These are phyloP conservation scores for Dendrobium huoshanense DNA, from an alignment of 106 monocot species.

Conservation along the genomic window DNA sequence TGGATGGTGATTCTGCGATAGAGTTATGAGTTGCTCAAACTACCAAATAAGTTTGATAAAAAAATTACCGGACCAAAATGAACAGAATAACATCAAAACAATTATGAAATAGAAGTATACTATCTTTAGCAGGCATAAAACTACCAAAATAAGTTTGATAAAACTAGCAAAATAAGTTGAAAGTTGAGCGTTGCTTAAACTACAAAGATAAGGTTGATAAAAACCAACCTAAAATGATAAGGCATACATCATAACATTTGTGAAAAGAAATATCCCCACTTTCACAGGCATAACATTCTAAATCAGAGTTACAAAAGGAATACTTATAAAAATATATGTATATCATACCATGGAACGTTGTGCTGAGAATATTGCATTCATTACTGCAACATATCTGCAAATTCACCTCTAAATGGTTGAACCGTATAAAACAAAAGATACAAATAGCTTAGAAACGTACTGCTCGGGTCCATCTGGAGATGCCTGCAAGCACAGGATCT, in stretches of 20 bases:
- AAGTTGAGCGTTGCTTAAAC: too few relatives aligned
- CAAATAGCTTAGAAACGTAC: conserved; percentile 36
- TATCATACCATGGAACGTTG: conserved; percentile 75
- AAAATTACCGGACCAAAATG: neutral
- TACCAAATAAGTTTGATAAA: neutral
- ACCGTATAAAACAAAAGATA: conserved; percentile 8
- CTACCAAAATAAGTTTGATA: neutral
- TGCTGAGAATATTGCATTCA: conserved; percentile 99
- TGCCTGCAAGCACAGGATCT: conserved; percentile 97
- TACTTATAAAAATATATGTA: neutral
- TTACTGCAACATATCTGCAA: conserved; percentile 96
- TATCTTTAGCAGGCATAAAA: neutral
- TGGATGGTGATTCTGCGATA: neutral
- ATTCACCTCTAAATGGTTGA: conserved; percentile 18
- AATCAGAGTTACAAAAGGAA: neutral
- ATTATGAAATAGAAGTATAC: neutral
- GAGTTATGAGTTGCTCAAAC: neutral
- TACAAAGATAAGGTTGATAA: too few relatives aligned
- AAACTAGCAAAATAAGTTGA: neutral
- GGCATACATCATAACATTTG: too few relatives aligned
- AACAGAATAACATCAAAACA: neutral
- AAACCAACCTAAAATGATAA: too few relatives aligned
- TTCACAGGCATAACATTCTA: neutral
- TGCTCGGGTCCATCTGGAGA: conserved; percentile 99
- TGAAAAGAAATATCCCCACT: neutral